Evolutionary conservation across 192 early-diverging fungal genomes (phyloP).

Genomic region (Backusella australiensis): DNA sequence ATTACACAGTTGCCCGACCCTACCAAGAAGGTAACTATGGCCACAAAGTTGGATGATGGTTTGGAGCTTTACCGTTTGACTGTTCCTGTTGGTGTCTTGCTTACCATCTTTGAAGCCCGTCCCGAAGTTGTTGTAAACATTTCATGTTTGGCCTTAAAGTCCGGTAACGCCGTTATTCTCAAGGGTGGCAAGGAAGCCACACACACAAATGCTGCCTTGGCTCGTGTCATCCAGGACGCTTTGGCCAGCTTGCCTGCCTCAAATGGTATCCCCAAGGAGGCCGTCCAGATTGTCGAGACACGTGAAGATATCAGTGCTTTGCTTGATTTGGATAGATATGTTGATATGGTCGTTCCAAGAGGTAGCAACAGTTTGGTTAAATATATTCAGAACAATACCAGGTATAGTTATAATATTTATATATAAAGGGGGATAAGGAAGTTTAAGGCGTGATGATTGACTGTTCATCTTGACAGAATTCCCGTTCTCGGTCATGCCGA

Average conservation of each 20-base stretch:
- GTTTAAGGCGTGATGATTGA: neutral
- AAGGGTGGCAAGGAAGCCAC: constrained; percentile 95
- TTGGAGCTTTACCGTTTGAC: constrained; percentile 90
- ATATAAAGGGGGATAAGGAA: neutral
- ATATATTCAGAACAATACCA: constrained; percentile 88
- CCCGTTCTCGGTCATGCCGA: constrained; percentile 99
- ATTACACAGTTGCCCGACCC: constrained; percentile 86
- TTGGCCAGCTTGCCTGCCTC: constrained; percentile 48
- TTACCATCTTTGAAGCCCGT: constrained; percentile 98
- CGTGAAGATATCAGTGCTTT: constrained; percentile 86
- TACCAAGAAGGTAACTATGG: constrained; percentile 73
- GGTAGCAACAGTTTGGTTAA: constrained; percentile 91
- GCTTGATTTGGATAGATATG: constrained; percentile 85
- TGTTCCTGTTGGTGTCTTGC: constrained; percentile 90
- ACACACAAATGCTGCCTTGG: constrained; percentile 77
- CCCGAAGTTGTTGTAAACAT: constrained; percentile 99
- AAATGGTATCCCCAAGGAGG: constrained; percentile 55
- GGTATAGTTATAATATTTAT: constrained; percentile 40
- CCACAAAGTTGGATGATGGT: constrained; percentile 75
- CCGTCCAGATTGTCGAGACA: constrained; percentile 87
- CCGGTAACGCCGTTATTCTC: constrained; percentile 95
- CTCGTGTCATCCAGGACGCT: constrained; percentile 74
- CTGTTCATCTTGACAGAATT: constrained; percentile 58
- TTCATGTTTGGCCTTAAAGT: constrained; percentile 92
- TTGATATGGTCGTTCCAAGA: constrained; percentile 95